phyloP scores from a whole-genome alignment of 805 yeast species.

The Diddensiella caesifluorescens region DNA sequence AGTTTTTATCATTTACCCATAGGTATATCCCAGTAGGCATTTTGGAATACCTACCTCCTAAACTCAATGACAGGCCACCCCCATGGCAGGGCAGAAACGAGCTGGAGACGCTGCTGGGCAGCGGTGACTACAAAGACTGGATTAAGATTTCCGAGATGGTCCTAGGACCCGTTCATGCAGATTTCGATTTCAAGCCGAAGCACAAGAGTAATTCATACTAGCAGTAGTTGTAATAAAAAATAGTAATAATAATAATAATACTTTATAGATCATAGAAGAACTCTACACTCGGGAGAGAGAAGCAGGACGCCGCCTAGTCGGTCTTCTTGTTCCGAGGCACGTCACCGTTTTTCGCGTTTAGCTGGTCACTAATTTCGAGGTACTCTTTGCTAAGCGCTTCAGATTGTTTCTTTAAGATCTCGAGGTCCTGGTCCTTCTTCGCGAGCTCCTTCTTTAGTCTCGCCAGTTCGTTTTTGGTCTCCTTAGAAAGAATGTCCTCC shows the following conservation, averaged over 20 bases:
- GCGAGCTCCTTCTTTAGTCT: slow-evolving; percentile 47
- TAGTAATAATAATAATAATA: not conserved
- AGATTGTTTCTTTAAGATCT: slow-evolving; percentile 68
- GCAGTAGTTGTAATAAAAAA: not conserved
- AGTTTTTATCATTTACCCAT: slow-evolving; percentile 88
- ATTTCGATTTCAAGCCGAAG: slow-evolving; percentile 80
- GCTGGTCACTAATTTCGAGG: slow-evolving; percentile 40
- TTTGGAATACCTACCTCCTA: slow-evolving; percentile 81
- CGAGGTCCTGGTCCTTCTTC: slow-evolving; percentile 60
- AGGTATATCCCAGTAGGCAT: slow-evolving; percentile 93
- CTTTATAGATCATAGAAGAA: not conserved
- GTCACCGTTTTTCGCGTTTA: slow-evolving; percentile 27
- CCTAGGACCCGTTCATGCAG: slow-evolving; percentile 74
- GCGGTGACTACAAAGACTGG: slow-evolving; percentile 88
- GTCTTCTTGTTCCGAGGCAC: slow-evolving; percentile 28
- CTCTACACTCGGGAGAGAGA: not conserved
- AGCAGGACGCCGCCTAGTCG: slow-evolving; percentile 18
- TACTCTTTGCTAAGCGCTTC: slow-evolving; percentile 60
- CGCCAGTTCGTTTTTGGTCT: slow-evolving; percentile 38
- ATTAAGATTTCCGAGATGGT: slow-evolving; percentile 93
- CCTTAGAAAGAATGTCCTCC: slow-evolving; percentile 28
- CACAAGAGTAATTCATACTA: slow-evolving; percentile 84
- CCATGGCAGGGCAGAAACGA: slow-evolving; percentile 91
- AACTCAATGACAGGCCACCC: slow-evolving; percentile 89
- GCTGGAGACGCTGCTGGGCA: slow-evolving; percentile 81